A percentile compares a stretch with the other conserved stretches of the same genome.
Evolutionary conservation across 305 asterid species (phyloP).

Genomic region (Stenogyne calaminthoides): DNA sequence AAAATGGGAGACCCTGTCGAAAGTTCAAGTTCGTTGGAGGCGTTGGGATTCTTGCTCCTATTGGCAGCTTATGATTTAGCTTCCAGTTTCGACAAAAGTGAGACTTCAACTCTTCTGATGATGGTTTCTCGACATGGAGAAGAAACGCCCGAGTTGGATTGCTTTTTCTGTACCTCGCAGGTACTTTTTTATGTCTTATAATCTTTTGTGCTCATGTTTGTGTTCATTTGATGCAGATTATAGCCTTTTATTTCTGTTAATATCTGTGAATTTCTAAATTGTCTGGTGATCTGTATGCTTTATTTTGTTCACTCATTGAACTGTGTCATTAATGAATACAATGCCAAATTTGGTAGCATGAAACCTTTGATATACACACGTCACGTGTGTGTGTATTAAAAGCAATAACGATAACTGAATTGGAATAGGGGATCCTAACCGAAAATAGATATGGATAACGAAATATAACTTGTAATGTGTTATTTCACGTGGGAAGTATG

Average conservation of each 20-base stretch:
- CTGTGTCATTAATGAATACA: not conserved
- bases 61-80: slow-evolving; percentile 49
- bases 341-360: not conserved
- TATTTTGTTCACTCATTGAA: not conserved
- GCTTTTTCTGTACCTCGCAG: slow-evolving; percentile 21
- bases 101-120: slow-evolving; percentile 37
- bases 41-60: slow-evolving; percentile 52
- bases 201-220: slow-evolving; percentile 4
- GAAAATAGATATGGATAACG: not conserved
- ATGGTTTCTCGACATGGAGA: slow-evolving; percentile 32
- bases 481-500: not conserved
- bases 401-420: not conserved
- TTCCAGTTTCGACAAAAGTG: slow-evolving; percentile 42
- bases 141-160: slow-evolving; percentile 22
- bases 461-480: not conserved
- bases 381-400: not conserved
- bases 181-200: slow-evolving; percentile 18
- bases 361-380: not conserved
- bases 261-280: not conserved
- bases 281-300: not conserved
- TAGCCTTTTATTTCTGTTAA: not conserved
- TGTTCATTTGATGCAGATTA: not conserved
- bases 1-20: slow-evolving; percentile 26
- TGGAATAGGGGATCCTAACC: not conserved
- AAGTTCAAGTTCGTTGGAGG: slow-evolving; percentile 38